Conservation (phyloP, 2,329 filamentous ascomycete species). For the Sclerotinia sclerotiorum region DNA sequence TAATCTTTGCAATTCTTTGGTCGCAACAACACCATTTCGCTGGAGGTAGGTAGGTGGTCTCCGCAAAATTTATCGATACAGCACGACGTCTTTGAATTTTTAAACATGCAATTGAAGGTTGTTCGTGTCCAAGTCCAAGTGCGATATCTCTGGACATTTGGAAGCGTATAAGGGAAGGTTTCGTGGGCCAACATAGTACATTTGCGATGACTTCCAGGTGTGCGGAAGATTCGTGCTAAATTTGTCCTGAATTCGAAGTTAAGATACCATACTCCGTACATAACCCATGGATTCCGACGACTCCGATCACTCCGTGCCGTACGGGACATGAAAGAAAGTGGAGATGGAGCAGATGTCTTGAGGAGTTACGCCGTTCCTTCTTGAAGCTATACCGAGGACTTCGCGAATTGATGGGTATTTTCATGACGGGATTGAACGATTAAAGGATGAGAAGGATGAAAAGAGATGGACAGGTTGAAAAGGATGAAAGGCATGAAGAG, state of each 20-base stretch:
- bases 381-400: background rate
- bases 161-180: background rate
- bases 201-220: background rate
- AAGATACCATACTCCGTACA: too few species aligned
- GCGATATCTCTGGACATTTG: background rate
- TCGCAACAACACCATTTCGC: background rate
- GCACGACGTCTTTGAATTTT: background rate
- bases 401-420: background rate
- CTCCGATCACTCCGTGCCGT: background rate
- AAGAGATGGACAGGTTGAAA: background rate
- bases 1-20: background rate
- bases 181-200: background rate
- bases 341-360: background rate
- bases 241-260: background rate
- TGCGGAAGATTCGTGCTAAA: too few species aligned
- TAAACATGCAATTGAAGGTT: background rate
- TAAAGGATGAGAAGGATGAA: background rate
- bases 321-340: background rate
- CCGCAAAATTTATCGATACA: background rate
- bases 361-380: background rate
- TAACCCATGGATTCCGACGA: background rate
- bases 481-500: background rate
- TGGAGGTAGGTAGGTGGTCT: background rate
- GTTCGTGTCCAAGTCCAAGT: background rate
- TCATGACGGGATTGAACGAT: background rate